These are phyloP conservation scores for Aspergillus vadensis DNA, from an alignment of 2,329 filamentous ascomycete species.

Conservation along the genomic window DNA sequence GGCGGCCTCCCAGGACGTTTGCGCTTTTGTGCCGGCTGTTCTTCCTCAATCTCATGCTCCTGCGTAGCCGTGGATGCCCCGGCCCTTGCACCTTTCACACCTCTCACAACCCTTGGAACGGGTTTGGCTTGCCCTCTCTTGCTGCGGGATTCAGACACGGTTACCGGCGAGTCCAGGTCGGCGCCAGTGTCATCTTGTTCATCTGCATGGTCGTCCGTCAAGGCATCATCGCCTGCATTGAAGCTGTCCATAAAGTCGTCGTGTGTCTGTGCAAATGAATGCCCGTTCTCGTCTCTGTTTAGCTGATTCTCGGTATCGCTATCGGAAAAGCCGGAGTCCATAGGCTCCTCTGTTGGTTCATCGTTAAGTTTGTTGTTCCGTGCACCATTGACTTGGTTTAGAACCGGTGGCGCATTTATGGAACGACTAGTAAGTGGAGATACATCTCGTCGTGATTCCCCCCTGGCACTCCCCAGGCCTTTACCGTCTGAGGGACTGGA, in stretches of 20 bases:
- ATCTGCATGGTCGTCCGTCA: conserved; percentile 21
- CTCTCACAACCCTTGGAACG: conserved; percentile 24
- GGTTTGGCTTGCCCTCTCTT: conserved; percentile 16
- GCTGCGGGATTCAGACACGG: conserved; percentile 16
- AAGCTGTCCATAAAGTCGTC: conserved; percentile 31
- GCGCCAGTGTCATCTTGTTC: conserved; percentile 20
- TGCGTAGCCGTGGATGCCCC: conserved; percentile 17
- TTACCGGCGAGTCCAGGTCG: conserved; percentile 23
- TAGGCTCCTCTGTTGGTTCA: conserved; percentile 24
- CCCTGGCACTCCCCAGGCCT: conserved; percentile 24
- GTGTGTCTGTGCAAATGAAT: conserved; percentile 29
- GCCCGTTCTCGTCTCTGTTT: conserved; percentile 38
- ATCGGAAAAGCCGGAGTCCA: conserved; percentile 38
- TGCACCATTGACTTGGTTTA: conserved; percentile 28
- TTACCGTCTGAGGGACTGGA: conserved; percentile 44
- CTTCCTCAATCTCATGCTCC: conserved; percentile 20
- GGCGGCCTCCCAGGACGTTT: conserved; percentile 36
- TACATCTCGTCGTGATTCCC: conserved; percentile 30
- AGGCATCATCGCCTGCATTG: conserved; percentile 28
- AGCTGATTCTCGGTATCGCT: conserved; percentile 34
- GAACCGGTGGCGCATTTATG: conserved; percentile 32
- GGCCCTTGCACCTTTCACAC: conserved; percentile 10
- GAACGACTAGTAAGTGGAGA: conserved; percentile 41
- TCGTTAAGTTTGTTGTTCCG: conserved; percentile 24
- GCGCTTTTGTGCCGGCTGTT: conserved; percentile 23